A percentile compares a stretch with the other conserved stretches of the same genome.
Evolutionary conservation across 192 early-diverging fungal species (phyloP).

Genomic region (Coemansia biformis): DNA sequence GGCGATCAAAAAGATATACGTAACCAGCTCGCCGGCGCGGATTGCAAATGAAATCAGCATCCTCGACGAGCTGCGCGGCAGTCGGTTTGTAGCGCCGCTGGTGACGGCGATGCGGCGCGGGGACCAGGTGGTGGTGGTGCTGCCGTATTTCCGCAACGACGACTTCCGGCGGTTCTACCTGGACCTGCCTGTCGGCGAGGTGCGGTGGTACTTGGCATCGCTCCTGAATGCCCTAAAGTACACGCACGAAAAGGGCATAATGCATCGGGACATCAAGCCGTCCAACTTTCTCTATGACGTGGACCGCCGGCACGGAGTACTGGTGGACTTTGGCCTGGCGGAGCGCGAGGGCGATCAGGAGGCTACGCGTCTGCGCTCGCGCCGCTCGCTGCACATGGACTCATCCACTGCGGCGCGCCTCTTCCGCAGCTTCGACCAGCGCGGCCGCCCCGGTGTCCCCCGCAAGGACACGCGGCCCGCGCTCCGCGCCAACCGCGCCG

Average conservation of each 20-base stretch:
- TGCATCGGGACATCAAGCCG: slow-evolving; percentile 94
- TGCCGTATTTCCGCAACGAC: slow-evolving; percentile 80
- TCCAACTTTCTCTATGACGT: slow-evolving; percentile 88
- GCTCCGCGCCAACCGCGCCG: slow-evolving; percentile 75
- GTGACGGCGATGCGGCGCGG: slow-evolving; percentile 71
- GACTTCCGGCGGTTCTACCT: slow-evolving; percentile 74
- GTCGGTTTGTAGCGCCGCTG: slow-evolving; percentile 68
- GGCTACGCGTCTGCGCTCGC: slow-evolving; percentile 20
- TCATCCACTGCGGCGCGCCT: slow-evolving; percentile 33
- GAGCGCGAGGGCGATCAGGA: slow-evolving; percentile 54
- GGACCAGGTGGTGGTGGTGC: slow-evolving; percentile 76
- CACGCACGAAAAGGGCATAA: slow-evolving; percentile 64
- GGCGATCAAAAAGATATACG: slow-evolving; percentile 85
- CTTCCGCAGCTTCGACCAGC: slow-evolving; percentile 39
- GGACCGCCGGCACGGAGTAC: slow-evolving; percentile 62
- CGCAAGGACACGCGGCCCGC: slow-evolving; percentile 53
- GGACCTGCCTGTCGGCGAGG: slow-evolving; percentile 58
- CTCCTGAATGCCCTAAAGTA: slow-evolving; percentile 67
- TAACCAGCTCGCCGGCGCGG: slow-evolving; percentile 68
- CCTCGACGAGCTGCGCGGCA: slow-evolving; percentile 65
- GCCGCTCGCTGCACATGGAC: slow-evolving; percentile 44
- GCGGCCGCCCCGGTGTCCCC: slow-evolving; percentile 41
- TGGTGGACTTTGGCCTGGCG: slow-evolving; percentile 93
- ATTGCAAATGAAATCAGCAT: slow-evolving; percentile 81
- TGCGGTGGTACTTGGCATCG: slow-evolving; percentile 69